phyloP scores from a whole-genome alignment of 768 basidiomycete genomes.

The Gautieria morchelliformis region DNA sequence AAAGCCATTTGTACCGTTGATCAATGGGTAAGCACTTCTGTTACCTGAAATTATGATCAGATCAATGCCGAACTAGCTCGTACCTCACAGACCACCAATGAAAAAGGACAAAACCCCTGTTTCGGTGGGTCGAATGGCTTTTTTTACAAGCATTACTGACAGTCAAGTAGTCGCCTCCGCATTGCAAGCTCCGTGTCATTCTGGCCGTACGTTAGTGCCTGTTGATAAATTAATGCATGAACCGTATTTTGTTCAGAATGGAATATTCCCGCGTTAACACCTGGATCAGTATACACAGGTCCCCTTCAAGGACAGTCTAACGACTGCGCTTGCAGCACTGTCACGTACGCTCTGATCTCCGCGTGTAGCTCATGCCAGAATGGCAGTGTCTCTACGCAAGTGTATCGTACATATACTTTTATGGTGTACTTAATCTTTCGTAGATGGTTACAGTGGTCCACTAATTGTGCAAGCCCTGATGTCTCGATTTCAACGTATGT shows the following conservation, averaged over 20 bases:
- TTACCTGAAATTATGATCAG: no score
- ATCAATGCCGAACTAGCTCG: no score
- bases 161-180: not conserved
- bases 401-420: not conserved
- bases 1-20: not conserved
- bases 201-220: not conserved
- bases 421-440: not conserved
- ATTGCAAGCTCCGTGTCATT: not conserved
- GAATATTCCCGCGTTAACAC: not conserved
- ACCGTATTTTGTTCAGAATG: not conserved
- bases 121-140: not conserved
- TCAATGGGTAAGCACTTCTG: not conserved
- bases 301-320: not conserved
- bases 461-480: constrained; percentile 5
- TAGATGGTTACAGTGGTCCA: constrained; percentile 26
- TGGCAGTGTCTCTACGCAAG: constrained; percentile 27
- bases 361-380: constrained; percentile 53
- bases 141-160: not conserved
- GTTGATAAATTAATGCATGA: not conserved
- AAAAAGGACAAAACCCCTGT: not conserved
- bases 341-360: constrained; percentile 44
- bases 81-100: not conserved
- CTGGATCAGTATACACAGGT: not conserved
- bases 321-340: constrained; percentile 44
- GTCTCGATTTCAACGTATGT: constrained; percentile 5